Evolutionary conservation across 2,329 filamentous ascomycete genomes (phyloP).

Genomic region (Metarhizium robertsii): DNA sequence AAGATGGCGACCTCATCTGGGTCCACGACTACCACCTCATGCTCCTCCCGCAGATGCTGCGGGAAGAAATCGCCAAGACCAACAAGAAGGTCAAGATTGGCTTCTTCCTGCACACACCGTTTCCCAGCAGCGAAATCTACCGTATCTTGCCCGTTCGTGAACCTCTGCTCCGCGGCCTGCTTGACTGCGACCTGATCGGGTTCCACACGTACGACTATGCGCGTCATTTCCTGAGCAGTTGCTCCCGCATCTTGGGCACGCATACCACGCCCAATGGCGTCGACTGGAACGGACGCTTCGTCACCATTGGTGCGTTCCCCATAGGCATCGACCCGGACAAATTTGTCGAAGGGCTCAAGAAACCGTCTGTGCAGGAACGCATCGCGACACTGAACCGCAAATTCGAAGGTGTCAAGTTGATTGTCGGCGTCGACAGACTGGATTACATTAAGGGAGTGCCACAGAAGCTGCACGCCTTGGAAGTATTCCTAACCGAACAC

Average conservation of each 20-base stretch:
- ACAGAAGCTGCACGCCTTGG: conserved; percentile 91
- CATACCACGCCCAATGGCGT: conserved; percentile 87
- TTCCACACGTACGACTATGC: conserved; percentile 99
- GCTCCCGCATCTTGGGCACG: conserved; percentile 77
- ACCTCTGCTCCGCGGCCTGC: conserved; percentile 73
- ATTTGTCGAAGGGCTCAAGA: conserved; percentile 81
- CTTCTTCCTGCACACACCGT: conserved; percentile 96
- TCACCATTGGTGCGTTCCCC: conserved; percentile 90
- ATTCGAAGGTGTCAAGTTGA: conserved; percentile 91
- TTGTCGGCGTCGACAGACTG: conserved; percentile 90
- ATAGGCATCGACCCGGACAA: conserved; percentile 98
- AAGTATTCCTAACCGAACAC: conserved; percentile 93
- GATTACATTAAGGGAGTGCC: conserved; percentile 99
- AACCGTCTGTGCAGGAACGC: conserved; percentile 76
- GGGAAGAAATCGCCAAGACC: conserved; percentile 70
- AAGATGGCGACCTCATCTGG: conserved; percentile 94
- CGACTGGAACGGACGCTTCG: conserved; percentile 78
- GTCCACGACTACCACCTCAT: conserved; percentile 98
- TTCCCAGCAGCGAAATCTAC: conserved; percentile 95
- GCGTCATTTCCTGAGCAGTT: conserved; percentile 93
- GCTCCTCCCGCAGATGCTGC: conserved; percentile 91
- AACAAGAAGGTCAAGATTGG: conserved; percentile 95
- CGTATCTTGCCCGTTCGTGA: conserved; percentile 89
- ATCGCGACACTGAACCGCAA: conserved; percentile 79
- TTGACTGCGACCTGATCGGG: conserved; percentile 90